Evolutionary conservation across 2,329 filamentous ascomycete species (phyloP).

Genomic region (Endocalyx cinctus): DNA sequence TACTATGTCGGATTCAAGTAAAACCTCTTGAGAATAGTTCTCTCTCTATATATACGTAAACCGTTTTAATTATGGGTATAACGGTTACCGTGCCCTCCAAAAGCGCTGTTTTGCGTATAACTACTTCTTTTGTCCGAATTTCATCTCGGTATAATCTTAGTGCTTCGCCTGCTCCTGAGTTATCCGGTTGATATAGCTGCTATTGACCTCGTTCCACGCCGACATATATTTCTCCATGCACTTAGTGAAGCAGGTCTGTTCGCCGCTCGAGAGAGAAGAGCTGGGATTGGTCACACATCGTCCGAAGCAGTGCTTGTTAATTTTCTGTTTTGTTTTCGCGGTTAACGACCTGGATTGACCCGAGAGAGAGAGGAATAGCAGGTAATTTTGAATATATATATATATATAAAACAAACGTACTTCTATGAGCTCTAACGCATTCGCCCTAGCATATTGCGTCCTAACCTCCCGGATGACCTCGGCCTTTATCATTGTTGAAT

Average conservation of each 20-base stretch:
- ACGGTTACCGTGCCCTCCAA: too few species aligned
- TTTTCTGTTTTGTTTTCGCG: too few species aligned
- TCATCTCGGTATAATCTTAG: not conserved
- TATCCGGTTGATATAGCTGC: constrained; percentile 60
- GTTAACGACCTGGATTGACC: too few species aligned
- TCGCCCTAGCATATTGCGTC: constrained; percentile 60
- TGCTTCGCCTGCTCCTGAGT: constrained; percentile 49
- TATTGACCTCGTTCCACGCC: constrained; percentile 71
- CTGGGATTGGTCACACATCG: constrained; percentile 71
- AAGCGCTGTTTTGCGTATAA: too few species aligned
- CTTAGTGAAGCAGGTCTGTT: constrained; percentile 65
- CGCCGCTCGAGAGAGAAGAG: constrained; percentile 59
- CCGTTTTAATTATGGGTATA: too few species aligned
- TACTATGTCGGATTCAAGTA: too few species aligned
- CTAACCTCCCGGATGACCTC: constrained; percentile 62
- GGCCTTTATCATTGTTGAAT: constrained; percentile 55
- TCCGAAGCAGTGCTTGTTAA: constrained; percentile 78
- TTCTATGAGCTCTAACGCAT: constrained; percentile 66
- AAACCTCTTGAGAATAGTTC: too few species aligned
- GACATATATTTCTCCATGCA: constrained; percentile 86
- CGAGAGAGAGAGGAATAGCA: not conserved
- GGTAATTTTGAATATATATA: not conserved
- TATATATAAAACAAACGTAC: constrained; percentile 36
- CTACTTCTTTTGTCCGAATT: too few species aligned
- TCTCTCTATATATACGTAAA: too few species aligned